These are phyloP conservation scores for Coccinonectria pachysandricola DNA, from an alignment of 2,329 filamentous ascomycete species.

Conservation along the genomic window DNA sequence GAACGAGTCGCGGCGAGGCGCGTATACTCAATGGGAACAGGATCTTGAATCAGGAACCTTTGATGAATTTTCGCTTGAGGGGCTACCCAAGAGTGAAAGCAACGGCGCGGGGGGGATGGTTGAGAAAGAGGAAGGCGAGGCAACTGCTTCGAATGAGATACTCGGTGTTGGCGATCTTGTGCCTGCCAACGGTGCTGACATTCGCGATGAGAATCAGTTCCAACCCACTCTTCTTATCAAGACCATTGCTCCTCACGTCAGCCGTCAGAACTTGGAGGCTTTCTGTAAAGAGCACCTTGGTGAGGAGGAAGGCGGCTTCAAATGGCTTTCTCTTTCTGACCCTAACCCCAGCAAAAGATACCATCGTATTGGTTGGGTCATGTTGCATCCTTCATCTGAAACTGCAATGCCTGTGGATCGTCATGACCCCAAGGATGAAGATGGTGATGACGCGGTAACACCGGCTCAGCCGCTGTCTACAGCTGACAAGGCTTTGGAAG, in stretches of 20 bases:
- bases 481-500: constrained; percentile 79
- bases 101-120: constrained; percentile 76
- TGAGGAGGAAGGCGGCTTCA: constrained; percentile 83
- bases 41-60: constrained; percentile 79
- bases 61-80: constrained; percentile 90
- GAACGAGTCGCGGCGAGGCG: constrained; percentile 66
- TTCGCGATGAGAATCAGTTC: constrained; percentile 78
- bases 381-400: constrained; percentile 74
- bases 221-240: constrained; percentile 95
- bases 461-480: constrained; percentile 45
- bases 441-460: constrained; percentile 46
- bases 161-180: constrained; percentile 86
- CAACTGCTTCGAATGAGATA: constrained; percentile 82
- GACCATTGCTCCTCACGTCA: constrained; percentile 93
- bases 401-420: constrained; percentile 54
- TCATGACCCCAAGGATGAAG: constrained; percentile 62
- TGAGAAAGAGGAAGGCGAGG: constrained; percentile 93
- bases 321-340: constrained; percentile 91
- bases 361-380: constrained; percentile 97
- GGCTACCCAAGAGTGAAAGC: constrained; percentile 84
- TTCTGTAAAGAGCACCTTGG: constrained; percentile 93
- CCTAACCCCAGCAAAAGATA: constrained; percentile 96
- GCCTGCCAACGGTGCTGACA: constrained; percentile 70
- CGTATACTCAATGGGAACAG: constrained; percentile 79
- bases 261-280: constrained; percentile 80